Percentiles rank a stretch among this genome's conserved stretches.
Conservation (phyloP, 73 alveolate species). For the Blepharisma japonicum region DNA sequence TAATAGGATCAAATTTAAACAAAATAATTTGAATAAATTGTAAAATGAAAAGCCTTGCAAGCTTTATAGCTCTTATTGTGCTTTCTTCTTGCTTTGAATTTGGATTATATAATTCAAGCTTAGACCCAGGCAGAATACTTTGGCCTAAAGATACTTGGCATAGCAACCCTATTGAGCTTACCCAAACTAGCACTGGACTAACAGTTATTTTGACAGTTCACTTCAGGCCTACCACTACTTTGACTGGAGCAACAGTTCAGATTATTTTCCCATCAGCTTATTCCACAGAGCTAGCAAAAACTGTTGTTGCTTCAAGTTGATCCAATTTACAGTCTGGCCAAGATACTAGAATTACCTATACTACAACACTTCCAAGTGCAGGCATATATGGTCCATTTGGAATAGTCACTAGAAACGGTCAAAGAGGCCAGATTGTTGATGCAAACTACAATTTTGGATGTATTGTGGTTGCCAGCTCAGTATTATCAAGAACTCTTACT, state of each 20-base stretch:
- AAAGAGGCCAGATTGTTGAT: not conserved
- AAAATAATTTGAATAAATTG: too few species aligned
- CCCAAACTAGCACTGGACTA: not conserved
- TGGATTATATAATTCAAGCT: not conserved
- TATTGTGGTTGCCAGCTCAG: not conserved
- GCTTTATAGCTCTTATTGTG: too few species aligned
- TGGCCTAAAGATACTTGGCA: slow-evolving; percentile 9
- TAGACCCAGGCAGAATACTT: slow-evolving; percentile 23
- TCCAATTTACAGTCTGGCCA: too few species aligned
- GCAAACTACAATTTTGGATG: not conserved
- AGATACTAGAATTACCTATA: too few species aligned
- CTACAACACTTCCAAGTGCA: not conserved
- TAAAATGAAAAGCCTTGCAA: too few species aligned
- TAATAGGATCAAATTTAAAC: too few species aligned
- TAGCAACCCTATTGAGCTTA: not conserved
- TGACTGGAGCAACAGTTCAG: too few species aligned
- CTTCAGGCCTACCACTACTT: not conserved
- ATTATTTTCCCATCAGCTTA: too few species aligned
- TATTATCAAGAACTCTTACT: not conserved
- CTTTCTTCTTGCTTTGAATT: too few species aligned
- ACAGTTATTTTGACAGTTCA: not conserved
- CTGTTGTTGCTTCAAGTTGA: too few species aligned
- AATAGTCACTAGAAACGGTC: not conserved
- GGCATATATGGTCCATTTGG: slow-evolving; percentile 25
- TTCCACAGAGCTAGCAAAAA: too few species aligned